Base-by-base conservation (phyloP, 106 monocot genomes). In the Posidonia australis region DNA sequence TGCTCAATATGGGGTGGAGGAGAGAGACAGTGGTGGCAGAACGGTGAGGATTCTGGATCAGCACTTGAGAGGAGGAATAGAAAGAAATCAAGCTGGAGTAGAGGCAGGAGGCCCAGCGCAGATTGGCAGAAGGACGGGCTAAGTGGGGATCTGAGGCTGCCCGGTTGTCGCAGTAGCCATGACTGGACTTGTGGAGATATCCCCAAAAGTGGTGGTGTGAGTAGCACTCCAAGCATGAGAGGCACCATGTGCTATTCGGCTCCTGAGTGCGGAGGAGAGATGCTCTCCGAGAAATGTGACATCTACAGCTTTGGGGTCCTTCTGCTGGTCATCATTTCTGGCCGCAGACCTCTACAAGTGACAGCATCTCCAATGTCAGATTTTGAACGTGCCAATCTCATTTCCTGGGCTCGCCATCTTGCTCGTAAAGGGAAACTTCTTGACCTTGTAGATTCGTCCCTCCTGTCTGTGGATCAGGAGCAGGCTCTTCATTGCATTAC, bases 211-310 rank as follows among this genome's bases (percentile, higher is more conserved):
- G 67, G 75, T 26, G 79, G 80, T 2, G 64, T 90, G 24, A 90
- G 90, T 60, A 98, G 96, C 64, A 98, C 96, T 1, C 96, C 96
- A 2, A 98, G 96, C 81, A 90, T 87, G 90, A 80, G 96, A 43
- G 96, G 96, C 17, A 98, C 96, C 9, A 80, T 90, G 30, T 98
- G 96, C 70, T 98, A 98, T 55, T 80, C 80, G 6, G 96, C 96
- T 10, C 96, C 96, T 0, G 96, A 98, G 63, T 83, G 78, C 21
- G 81, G 87, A 7, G 82, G 82, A 11, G 84, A 82, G 6, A 80
- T 75, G 7, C 68, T 81, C 49, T 98, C 90, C 13, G 96, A 90
- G 62, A 98, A 98, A 57, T 90, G 84, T 41, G 96, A 98, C 60
- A 83, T 98, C 18, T 98, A 98, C 47, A 98, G 96, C 77, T 98